These are phyloP conservation scores for Gonapodya sp. DNA, from an alignment of 192 early-diverging fungal species.

Conservation along the genomic window DNA sequence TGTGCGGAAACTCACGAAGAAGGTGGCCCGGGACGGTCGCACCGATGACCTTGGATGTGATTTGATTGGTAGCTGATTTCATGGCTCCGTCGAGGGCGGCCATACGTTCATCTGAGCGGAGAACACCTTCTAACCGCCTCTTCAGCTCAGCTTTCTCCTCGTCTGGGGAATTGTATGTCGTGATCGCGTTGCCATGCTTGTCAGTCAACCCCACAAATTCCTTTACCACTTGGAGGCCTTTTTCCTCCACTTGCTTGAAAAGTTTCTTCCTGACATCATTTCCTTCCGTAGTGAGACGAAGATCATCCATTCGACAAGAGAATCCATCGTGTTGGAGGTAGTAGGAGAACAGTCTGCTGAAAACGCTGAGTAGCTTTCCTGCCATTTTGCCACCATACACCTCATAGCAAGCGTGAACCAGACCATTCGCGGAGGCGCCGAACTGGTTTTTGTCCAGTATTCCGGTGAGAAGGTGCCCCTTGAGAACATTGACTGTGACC, in stretches of 20 bases:
- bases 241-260: conserved; percentile 42
- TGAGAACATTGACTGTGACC: conserved; percentile 71
- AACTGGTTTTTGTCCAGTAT: conserved; percentile 97
- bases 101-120: conserved; percentile 75
- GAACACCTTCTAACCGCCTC: conserved; percentile 70
- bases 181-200: conserved; percentile 26
- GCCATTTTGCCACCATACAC: conserved; percentile 83
- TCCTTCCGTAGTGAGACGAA: conserved; percentile 74
- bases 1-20: conserved; percentile 76
- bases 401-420: conserved; percentile 94
- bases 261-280: conserved; percentile 65
- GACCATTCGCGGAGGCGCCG: conserved; percentile 80
- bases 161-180: conserved; percentile 26
- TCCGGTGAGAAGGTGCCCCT: conserved; percentile 83
- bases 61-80: conserved; percentile 68
- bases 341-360: conserved; percentile 81
- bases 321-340: conserved; percentile 87
- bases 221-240: conserved; percentile 36
- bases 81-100: conserved; percentile 81
- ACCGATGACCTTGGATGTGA: conserved; percentile 70
- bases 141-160: conserved; percentile 47
- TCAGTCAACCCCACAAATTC: conserved; percentile 63
- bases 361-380: conserved; percentile 79
- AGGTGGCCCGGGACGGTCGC: conserved; percentile 56
- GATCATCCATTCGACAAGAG: conserved; percentile 97